Base-by-base conservation (phyloP, 1,284 basidiomycete genomes). In the Sanghuangporus sanghuang region DNA sequence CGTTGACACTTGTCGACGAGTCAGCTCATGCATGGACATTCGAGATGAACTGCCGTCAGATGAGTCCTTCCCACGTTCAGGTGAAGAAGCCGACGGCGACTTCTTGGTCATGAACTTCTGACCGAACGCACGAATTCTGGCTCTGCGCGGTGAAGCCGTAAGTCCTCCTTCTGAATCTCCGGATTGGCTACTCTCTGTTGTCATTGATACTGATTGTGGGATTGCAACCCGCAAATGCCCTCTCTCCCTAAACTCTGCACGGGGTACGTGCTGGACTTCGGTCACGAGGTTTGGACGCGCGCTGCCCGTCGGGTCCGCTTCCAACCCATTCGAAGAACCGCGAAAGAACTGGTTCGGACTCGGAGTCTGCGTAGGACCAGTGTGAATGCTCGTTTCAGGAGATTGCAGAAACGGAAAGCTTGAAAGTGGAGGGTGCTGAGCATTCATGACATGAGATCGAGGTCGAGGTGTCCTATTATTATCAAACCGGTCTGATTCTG, bases 261-360 rank as follows among this genome's bases (percentile, higher is more conserved):
- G 35, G 21, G n/a, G 54, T 23, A 50, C 40, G 52, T 42, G 9
- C 16, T 40, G 39, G 16, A 38, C 16, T 53, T 52, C 35, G 18
- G 53, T 32, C 14, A n/a, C n/a, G 60, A 44, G 52, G 18, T 39
- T 61, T 36, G 60, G 23, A 23, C 52, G 50, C 9, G 8, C 44
- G 23, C 6, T 14, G 9, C 23, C 16, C 52, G 60, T n/a, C 27
- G 39, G n/a, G 52, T 55, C 36, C 21, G 23, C n/a, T 18, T 32
- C 73, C 64, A 61, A 61, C 57, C 70, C 72, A 69, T 72, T 73
- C 74, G 73, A 74, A 70, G 69, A 67, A 60, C 75, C 75, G 75
- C 77, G 77, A 78, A 78, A 77, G 75, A 76, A 77, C 39, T 57
- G 59, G 36, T 40, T 62, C 2, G 44, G 63, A 23, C 39, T 54